Evolutionary conservation across 75 land plant genomes (phyloP).

Genomic region (Ceratopteris richardii): DNA sequence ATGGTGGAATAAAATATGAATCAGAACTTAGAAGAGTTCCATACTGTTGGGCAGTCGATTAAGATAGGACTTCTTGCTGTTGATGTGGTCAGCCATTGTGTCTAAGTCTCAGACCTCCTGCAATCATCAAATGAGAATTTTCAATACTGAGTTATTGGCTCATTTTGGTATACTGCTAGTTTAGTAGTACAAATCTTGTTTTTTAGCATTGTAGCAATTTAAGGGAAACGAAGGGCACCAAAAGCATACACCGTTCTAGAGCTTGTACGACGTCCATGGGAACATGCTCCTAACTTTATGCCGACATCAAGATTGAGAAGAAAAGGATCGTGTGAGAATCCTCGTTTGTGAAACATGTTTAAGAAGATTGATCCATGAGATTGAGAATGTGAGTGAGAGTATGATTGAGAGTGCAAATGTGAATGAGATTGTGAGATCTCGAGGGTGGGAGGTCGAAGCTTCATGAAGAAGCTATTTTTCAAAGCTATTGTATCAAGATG

Average conservation of each 20-base stretch:
- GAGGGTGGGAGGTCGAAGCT: too few relatives aligned
- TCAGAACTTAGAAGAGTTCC: neutral
- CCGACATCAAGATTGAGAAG: too few relatives aligned
- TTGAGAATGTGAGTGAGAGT: too few relatives aligned
- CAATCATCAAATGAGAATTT: constrained; percentile 5
- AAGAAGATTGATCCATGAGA: too few relatives aligned
- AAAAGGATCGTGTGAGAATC: too few relatives aligned
- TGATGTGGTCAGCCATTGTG: constrained; percentile 5
- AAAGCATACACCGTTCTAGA: constrained; percentile 6
- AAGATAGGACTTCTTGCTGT: constrained; percentile 10
- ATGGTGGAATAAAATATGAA: neutral
- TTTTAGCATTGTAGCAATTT: constrained; percentile 6
- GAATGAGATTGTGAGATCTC: too few relatives aligned
- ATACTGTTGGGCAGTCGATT: too few relatives aligned
- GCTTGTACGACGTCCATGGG: constrained; percentile 11
- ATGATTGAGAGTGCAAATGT: too few relatives aligned
- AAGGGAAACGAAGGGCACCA: constrained; percentile 7
- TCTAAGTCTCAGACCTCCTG: neutral
- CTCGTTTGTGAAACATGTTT: too few relatives aligned
- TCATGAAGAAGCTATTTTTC: too few relatives aligned
- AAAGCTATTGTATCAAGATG: too few relatives aligned
- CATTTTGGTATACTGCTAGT: constrained; percentile 5
- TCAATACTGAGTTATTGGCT: neutral
- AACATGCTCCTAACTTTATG: neutral
- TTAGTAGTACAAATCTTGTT: constrained; percentile 4